phyloP scores from a whole-genome alignment of 2,329 filamentous ascomycete genomes.

The Claviceps lovelessii region DNA sequence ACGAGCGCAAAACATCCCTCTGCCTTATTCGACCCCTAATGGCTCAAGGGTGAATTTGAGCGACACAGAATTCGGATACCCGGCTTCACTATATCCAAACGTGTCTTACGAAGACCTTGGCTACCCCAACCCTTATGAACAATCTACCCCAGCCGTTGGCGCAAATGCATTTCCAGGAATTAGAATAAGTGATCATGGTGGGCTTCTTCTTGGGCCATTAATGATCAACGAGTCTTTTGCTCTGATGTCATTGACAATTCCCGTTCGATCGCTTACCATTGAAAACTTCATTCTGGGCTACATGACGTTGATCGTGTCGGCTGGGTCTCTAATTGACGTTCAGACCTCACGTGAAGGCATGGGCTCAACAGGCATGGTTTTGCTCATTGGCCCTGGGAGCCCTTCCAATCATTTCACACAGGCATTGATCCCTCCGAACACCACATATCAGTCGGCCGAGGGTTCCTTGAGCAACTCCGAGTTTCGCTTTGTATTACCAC shows the following conservation, averaged over 20 bases:
- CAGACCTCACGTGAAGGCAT: conserved; percentile 53
- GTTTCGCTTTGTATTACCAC: conserved; percentile 49
- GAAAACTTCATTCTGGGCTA: conserved; percentile 58
- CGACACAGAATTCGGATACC: conserved; percentile 51
- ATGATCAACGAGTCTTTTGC: conserved; percentile 59
- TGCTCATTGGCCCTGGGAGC: conserved; percentile 55
- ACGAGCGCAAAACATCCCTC: conserved; percentile 29
- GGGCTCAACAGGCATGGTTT: conserved; percentile 51
- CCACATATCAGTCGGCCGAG: conserved; percentile 25
- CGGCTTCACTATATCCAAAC: conserved; percentile 61
- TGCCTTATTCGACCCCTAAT: conserved; percentile 47
- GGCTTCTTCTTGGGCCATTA: conserved; percentile 64
- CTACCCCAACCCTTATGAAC: conserved; percentile 24
- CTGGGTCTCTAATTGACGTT: conserved; percentile 47
- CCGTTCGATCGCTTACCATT: conserved; percentile 50
- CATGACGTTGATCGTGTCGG: conserved; percentile 66
- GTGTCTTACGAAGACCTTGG: conserved; percentile 47
- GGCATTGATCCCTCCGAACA: conserved; percentile 30
- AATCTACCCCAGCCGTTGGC: conserved; percentile 26
- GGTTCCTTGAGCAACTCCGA: conserved; percentile 25
- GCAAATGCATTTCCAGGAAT: conserved; percentile 37
- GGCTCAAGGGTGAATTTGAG: conserved; percentile 47
- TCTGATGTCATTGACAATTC: conserved; percentile 66
- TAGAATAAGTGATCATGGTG: conserved; percentile 34
- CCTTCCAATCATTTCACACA: conserved; percentile 49